Base-by-base conservation (phyloP, 805 yeast species). In the Schwanniomyces vanrijiae region DNA sequence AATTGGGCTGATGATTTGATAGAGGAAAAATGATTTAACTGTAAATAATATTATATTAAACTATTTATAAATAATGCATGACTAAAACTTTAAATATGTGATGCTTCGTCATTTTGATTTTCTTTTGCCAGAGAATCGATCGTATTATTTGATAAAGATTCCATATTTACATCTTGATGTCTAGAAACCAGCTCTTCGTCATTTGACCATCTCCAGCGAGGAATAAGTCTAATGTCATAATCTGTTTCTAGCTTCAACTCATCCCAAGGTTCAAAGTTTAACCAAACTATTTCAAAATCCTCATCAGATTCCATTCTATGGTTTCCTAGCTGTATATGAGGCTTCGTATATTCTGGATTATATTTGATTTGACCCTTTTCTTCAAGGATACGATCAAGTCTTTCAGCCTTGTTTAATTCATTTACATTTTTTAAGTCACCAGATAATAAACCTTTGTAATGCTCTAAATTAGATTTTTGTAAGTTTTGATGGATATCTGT, bases 191-290 rank as follows among this genome's bases (percentile, higher is more conserved):
- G n/a, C n/a, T n/a, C 44, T 4, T 40, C 44, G 22, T 48, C 48
- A 13, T 37, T 46, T 13, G 44, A 43, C 51, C 51, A 48, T 22
- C 47, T 47, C 49, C 49, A 55, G 20, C 53, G 47, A 7, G 76
- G 75, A 22, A 73, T 65, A 42, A 72, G 55, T 25, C 76, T 56
- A 19, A 73, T 66, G 37, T 71, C 76, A 46, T 58, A 68, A 34
- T 64, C 66, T 2, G 73, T 68, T 43, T 73, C 77, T 28, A 59
- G 44, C 47, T 62, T 64, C 51, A 73, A 55, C 52, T 72, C 78
- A 20, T 68, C 72, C 78, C 78, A 73, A 1, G 78, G 78, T 44
- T 73, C 77, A 45, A 73, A 71, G 47, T 66, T 66, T 14, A 60
- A 51, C 78, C 78, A 73, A 22, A 68, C 71, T 59, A 59, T 54